Evolutionary conservation across 352 stramenopile species (phyloP), one percentile per base, ranked within the genome.

Genomic region (Pythium periplocum): DNA sequence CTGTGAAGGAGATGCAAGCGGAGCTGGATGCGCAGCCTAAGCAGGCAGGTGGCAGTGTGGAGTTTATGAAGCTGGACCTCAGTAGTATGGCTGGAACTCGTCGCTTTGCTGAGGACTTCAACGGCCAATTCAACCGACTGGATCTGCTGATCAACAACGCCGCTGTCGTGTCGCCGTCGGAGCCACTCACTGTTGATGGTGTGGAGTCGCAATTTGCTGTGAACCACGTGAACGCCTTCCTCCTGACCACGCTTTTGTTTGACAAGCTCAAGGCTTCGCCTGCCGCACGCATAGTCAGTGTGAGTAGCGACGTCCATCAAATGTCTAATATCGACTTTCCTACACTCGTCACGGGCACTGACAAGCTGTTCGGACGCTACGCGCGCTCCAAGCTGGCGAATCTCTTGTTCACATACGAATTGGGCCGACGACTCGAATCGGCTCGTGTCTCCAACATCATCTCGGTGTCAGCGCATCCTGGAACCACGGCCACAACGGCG

Each of bases 361-460:
- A 66, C 39, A 52, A 61, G 39, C 58, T 39, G 45, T 66, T 62
- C 38, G 51, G 33, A 4, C 53, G 66, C 38, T 85, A 86, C 48
- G 60, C 53, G 12, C 63, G 66, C 48, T 81, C 67, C 41, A 85
- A 85, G 55, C 66, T 85, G 54, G 54, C 59, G 8, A 71, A 75
- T 12, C 51, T 83, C 50, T 26, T 83, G 42, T 85, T 85, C 58
- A 74, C 70, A 33, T 62, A 70, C 44, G 75, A 83, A 40, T 61
- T 86, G 38, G 55, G 78, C 26, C 64, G 72, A 3, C 65, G 72
- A 7, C 45, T 86, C 11, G 42, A 51, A 36, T 42, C 53, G 26
- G 56, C 53, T 11, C 51, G 46, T 3, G 48, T 75, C 36, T 32
- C 34, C 11, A 72, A 74, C 45, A 62, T 81, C 11, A 48, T 71